phyloP scores from a whole-genome alignment of 495 filamentous ascomycete genomes.

The Immersiella caudata region DNA sequence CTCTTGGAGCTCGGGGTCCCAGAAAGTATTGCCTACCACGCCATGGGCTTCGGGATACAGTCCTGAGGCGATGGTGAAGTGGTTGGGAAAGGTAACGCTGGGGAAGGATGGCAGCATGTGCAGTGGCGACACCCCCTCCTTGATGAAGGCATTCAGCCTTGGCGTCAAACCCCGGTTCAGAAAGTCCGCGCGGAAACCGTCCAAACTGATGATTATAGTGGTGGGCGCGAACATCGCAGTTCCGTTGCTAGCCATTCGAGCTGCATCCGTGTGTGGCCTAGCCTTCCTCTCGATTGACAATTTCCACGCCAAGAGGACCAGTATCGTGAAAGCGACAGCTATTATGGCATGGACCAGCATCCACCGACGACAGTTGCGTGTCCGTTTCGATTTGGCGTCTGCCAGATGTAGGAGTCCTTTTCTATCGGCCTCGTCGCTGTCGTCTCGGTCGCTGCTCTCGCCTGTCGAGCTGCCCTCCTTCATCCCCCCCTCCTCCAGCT shows the following conservation, averaged over 20 bases:
- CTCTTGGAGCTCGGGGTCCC: conserved; percentile 72
- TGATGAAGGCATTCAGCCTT: conserved; percentile 75
- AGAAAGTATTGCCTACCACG: conserved; percentile 92
- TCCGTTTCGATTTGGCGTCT: conserved; percentile 47
- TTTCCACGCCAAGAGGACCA: conserved; percentile 55
- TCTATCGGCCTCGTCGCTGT: conserved; percentile 57
- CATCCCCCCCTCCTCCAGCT: conserved; percentile 82
- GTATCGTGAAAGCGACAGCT: conserved; percentile 52
- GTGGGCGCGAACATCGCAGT: conserved; percentile 86
- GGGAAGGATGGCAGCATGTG: conserved; percentile 95
- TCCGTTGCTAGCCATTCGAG: conserved; percentile 67
- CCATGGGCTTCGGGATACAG: conserved; percentile 93
- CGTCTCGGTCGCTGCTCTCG: conserved; percentile 57
- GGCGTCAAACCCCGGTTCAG: conserved; percentile 82
- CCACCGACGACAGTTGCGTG: conserved; percentile 53
- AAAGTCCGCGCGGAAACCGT: conserved; percentile 98
- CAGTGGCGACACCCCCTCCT: conserved; percentile 80
- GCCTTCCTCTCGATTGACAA: conserved; percentile 44
- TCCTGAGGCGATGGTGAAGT: conserved; percentile 92
- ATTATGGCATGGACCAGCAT: conserved; percentile 57
- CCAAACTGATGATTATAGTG: conserved; percentile 90
- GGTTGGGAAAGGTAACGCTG: conserved; percentile 96
- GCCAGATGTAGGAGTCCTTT: conserved; percentile 47
- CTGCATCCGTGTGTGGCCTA: conserved; percentile 18
- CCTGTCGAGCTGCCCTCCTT: conserved; percentile 63